A percentile compares a stretch with the other conserved stretches of the same genome.
phyloP scores from a whole-genome alignment of 345 rosid species.

The Physaria fendleri region DNA sequence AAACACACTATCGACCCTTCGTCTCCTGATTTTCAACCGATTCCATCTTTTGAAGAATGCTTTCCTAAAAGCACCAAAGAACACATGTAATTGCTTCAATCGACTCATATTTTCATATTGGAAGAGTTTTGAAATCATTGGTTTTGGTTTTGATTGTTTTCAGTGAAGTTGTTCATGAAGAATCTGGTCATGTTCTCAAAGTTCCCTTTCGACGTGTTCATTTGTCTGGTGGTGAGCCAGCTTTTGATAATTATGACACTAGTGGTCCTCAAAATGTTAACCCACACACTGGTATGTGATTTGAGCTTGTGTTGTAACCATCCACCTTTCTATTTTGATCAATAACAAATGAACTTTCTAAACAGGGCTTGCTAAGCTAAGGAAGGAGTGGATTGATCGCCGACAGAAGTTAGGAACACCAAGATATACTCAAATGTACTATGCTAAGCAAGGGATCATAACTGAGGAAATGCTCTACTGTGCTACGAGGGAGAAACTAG shows the following conservation, averaged over 20 bases:
- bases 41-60: constrained; percentile 86
- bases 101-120: background rate
- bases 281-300: constrained; percentile 59
- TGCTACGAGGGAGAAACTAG: constrained; percentile 89
- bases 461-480: constrained; percentile 96
- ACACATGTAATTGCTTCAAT: constrained; percentile 35
- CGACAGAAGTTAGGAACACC: constrained; percentile 73
- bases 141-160: background rate
- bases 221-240: constrained; percentile 78
- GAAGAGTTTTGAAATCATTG: background rate
- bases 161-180: constrained; percentile 79
- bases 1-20: constrained; percentile 81
- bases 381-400: constrained; percentile 81
- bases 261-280: constrained; percentile 88
- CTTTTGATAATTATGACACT: constrained; percentile 85
- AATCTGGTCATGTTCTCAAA: constrained; percentile 78
- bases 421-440: constrained; percentile 94
- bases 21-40: constrained; percentile 81
- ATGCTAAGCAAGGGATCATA: constrained; percentile 92
- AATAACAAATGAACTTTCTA: background rate
- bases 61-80: constrained; percentile 94
- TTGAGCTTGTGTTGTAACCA: background rate
- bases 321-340: background rate
- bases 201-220: constrained; percentile 87
- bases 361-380: constrained; percentile 87